Evolutionary conservation across 2,329 filamentous ascomycete genomes (phyloP), one percentile per base, ranked within the genome.

Genomic region (Monosporascus sp.): DNA sequence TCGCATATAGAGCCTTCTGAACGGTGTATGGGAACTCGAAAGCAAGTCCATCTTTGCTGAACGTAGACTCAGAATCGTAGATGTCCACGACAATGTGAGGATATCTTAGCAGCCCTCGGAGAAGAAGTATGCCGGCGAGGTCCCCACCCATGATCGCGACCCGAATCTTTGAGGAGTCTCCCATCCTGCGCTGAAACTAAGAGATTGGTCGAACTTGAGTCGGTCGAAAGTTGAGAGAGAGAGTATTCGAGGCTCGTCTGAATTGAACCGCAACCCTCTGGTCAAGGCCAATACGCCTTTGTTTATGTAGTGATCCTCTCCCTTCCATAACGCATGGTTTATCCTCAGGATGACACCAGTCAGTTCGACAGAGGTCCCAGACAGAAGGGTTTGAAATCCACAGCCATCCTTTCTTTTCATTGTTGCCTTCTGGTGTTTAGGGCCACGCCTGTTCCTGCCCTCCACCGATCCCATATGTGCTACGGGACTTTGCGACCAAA

Each of bases 61-160:
- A 64, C 2, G 50, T 39, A 5, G 64, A 63, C 2, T 55, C 55
- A 2, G 63, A 52, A 17, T 67, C 63, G 53, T 67, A 68, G 25
- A 68, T 55, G 48, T 67, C 63, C 14, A 58, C 64, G 11, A 56
- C 55, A 14, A 68, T 60, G 47, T 67, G 65, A 37, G 62, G 60
- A 51, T 66, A 57, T 20, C 61, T 55, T 4, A 67, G 39, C 9
- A 68, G 60, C 3, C 65, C 66, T 15, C 63, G 58, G 3, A 67
- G 50, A 6, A 67, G 47, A 27, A 54, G 51, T 4, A 61, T 61
- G 9, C 60, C 61, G 9, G 59, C 58, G 17, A 68, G 46, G 0
- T 62, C 61, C 17, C 65, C 64, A 35, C 66, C 66, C 37, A 68
- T 52, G 35, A 68, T 65, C 39, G 65, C 66, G 25, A 68, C 58